Evolutionary conservation across 352 stramenopile genomes (phyloP).

Genomic region (Halophytophthora polymorphica): DNA sequence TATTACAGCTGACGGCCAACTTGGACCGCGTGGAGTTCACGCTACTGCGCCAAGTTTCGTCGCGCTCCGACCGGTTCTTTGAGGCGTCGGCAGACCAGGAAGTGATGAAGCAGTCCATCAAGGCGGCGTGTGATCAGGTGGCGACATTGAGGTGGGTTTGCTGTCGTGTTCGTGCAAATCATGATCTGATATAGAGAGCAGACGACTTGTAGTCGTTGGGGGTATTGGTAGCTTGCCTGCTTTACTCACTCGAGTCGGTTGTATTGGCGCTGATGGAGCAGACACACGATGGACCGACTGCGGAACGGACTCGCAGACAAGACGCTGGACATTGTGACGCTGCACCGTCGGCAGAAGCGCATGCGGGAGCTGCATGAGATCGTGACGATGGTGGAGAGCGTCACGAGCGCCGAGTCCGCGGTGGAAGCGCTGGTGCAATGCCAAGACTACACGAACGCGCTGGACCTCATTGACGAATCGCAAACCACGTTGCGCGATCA

Average conservation of each 20-base stretch:
- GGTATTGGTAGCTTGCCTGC: conserved; percentile 2
- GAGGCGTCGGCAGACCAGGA: conserved; percentile 81
- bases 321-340: conserved; percentile 83
- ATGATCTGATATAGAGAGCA: too few relatives aligned
- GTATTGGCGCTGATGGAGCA: conserved; percentile 10
- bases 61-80: conserved; percentile 82
- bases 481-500: conserved; percentile 65
- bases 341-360: conserved; percentile 79
- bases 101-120: conserved; percentile 84
- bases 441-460: conserved; percentile 74
- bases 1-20: conserved; percentile 61
- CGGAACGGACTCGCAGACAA: conserved; percentile 79
- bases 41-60: conserved; percentile 81
- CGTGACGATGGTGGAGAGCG: conserved; percentile 80
- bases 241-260: conserved; percentile 1
- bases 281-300: conserved; percentile 80
- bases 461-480: conserved; percentile 77
- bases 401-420: conserved; percentile 80
- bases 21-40: conserved; percentile 85
- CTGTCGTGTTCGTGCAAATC: too few relatives aligned
- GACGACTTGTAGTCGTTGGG: background rate
- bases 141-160: conserved; percentile 58
- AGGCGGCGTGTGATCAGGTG: conserved; percentile 75
- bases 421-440: conserved; percentile 84
- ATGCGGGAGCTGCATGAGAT: conserved; percentile 81